Evolutionary conservation across 140 eudicot genomes (phyloP), one percentile per base, ranked within the genome.

Genomic region (Anethum foeniculum): DNA sequence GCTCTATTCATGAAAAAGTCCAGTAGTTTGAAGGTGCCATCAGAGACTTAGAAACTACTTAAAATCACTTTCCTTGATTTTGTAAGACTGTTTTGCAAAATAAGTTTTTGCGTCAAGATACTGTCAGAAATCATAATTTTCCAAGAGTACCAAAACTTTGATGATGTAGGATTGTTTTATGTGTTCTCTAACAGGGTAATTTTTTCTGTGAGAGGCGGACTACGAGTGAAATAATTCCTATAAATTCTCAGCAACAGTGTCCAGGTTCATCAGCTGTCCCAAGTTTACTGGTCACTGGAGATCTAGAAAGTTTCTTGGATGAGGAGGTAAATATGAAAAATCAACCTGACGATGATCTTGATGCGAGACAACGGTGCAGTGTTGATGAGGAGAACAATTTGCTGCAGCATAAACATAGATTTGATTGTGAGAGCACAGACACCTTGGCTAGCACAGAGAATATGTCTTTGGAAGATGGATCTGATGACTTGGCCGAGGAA

Each of bases 171-270:
- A 58, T 78, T 76, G 75, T 58, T 78, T 5, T 38, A 49, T 81
- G 49, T 75, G 81, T 84, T 80, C 86, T 79, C 49, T 87, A 81
- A 80, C 86, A 90, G 92, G 90, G 46, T 82, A 84, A 82, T 64
- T 58, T 67, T 79, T 71, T 77, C 77, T 44, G 77, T 85, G 80
- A 83, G 81, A 82, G 82, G 69, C 67, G 80, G 83, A 84, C 49
- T 68, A 81, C 49, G 54, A 79, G 78, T 84, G 84, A 49, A 72
- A 77, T 82, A 32, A 71, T 41, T 58, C 69, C 84, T 58, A 25
- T 48, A 83, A 65, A 74, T 46, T 82, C 75, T 27, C 51, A 81
- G 36, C 58, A 72, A 58, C 44, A 82, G 79, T 60, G 73, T 43
- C 49, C 62, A n/a, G 73, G 71, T 67, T 64, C 81, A 49, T 77